Conservation (phyloP, 2,329 filamentous ascomycete species). For the Fusarium pseudograminearum region DNA sequence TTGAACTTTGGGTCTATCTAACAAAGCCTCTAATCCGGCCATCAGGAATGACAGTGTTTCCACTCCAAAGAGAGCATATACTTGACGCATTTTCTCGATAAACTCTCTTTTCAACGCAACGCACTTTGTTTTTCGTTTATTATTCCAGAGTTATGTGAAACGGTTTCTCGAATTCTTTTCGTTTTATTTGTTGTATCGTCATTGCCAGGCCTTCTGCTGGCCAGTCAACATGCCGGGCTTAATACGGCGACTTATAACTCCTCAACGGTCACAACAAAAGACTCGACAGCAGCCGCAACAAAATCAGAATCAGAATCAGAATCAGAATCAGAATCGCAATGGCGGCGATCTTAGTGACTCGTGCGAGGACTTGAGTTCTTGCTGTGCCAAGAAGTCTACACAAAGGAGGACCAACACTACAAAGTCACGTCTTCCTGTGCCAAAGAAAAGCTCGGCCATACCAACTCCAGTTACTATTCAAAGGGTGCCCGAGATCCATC, state of each 20-base stretch:
- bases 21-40: constrained; percentile 36
- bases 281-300: constrained; percentile 3
- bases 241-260: constrained; percentile 44
- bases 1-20: constrained; percentile 36
- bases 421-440: constrained; percentile 42
- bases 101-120: constrained; percentile 25
- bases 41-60: constrained; percentile 21
- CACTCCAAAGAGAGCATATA: constrained; percentile 27
- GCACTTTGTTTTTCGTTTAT: constrained; percentile 9
- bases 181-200: constrained; percentile 32
- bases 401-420: constrained; percentile 32
- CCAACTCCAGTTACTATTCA: constrained; percentile 49
- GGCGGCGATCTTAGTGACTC: constrained; percentile 31
- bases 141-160: constrained; percentile 38
- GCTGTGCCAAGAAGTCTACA: constrained; percentile 30
- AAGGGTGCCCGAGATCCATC: constrained; percentile 55
- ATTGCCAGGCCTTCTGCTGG: constrained; percentile 23
- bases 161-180: constrained; percentile 19
- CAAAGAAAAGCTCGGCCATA: constrained; percentile 32
- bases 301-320: neutral
- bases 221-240: constrained; percentile 43
- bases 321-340: constrained; percentile 19
- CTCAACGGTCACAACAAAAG: constrained; percentile 30
- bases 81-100: constrained; percentile 28
- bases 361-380: constrained; percentile 39